Base-by-base conservation (phyloP, 768 basidiomycete genomes). In the Leccinum boreale region DNA sequence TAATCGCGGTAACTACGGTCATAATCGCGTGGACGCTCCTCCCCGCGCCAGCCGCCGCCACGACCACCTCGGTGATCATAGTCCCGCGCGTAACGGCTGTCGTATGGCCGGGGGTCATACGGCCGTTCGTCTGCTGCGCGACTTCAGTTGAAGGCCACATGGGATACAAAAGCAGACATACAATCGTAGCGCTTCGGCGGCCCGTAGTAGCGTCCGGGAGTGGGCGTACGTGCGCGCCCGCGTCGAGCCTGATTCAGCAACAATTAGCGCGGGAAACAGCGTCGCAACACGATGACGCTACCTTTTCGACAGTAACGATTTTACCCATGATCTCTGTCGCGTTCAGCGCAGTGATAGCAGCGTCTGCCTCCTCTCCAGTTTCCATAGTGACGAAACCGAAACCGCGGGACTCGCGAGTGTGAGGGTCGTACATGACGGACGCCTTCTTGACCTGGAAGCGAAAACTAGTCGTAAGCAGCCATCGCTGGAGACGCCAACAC, bases 351-450 rank as follows among this genome's bases (percentile, higher is more conserved):
- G 90, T 85, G 60, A 98, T 85, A 55, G 90, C 92, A 46, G 93
- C 92, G 46, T 95, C 91, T 5, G 96, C 97, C 66, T 97, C 96
- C 66, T 96, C 95, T 8, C 62, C 70, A 24, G 83, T 82, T 71
- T 85, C 87, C 87, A 92, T 89, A 51, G 86, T 90, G 60, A 97
- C 94, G 73, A 98, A 98, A 15, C 93, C 95, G 65, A 90, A 90
- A 48, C 87, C 87, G 62, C 87, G 85, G 49, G 87, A 85, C 62
- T 86, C 85, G 50, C 84, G 82, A 36, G 84, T 85, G 67, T 86
- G 85, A 8, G 85, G 85, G 67, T 86, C 85, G 60, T 85, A 85
- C 84, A 86, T 85, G 63, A 87, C 84, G 7, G 84, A 85, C 12
- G 85, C 85, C 65, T 86, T 87, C 64, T 85, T 79, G 58, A 86